These are phyloP conservation scores for Penicillium oxalicum DNA, from an alignment of 2,329 filamentous ascomycete species.

Conservation along the genomic window DNA sequence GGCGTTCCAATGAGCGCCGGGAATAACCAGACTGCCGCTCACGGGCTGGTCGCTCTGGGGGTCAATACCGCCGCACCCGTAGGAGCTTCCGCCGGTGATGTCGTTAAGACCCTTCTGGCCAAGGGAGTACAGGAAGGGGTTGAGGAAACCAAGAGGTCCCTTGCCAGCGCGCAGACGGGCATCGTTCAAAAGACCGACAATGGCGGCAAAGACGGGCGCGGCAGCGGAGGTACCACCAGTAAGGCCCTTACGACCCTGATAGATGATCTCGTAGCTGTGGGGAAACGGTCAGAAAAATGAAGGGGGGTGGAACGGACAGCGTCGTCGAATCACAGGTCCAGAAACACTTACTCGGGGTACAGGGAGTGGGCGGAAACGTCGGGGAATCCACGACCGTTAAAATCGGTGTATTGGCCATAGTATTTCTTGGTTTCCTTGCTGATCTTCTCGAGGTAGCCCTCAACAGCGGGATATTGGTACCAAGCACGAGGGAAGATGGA, in stretches of 20 bases:
- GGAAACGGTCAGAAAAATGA: neutral
- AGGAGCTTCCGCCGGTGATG: slow-evolving; percentile 28
- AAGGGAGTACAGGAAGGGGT: slow-evolving; percentile 51
- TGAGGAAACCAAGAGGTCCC: slow-evolving; percentile 49
- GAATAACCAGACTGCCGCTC: slow-evolving; percentile 19
- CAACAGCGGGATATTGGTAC: slow-evolving; percentile 45
- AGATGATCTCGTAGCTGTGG: slow-evolving; percentile 12
- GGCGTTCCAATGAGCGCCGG: slow-evolving; percentile 27
- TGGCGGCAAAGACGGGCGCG: slow-evolving; percentile 51
- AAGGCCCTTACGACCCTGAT: slow-evolving; percentile 4
- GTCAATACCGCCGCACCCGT: slow-evolving; percentile 31
- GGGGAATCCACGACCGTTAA: slow-evolving; percentile 49
- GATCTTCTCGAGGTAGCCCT: slow-evolving; percentile 41
- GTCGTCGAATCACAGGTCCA: too few relatives aligned
- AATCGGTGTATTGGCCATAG: slow-evolving; percentile 44
- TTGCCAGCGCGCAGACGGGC: slow-evolving; percentile 48
- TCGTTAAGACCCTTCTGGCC: slow-evolving; percentile 48
- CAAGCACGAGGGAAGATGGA: slow-evolving; percentile 45
- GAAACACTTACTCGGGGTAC: slow-evolving; percentile 33
- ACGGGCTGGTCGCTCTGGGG: slow-evolving; percentile 22
- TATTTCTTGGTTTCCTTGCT: slow-evolving; percentile 31
- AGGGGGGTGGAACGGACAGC: too few relatives aligned
- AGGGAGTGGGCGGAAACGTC: slow-evolving; percentile 56
- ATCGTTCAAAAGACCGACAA: slow-evolving; percentile 56
- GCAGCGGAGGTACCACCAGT: slow-evolving; percentile 35